These are phyloP conservation scores for Gossypium herbaceum DNA, from an alignment of 345 rosid genomes.

Conservation along the genomic window DNA sequence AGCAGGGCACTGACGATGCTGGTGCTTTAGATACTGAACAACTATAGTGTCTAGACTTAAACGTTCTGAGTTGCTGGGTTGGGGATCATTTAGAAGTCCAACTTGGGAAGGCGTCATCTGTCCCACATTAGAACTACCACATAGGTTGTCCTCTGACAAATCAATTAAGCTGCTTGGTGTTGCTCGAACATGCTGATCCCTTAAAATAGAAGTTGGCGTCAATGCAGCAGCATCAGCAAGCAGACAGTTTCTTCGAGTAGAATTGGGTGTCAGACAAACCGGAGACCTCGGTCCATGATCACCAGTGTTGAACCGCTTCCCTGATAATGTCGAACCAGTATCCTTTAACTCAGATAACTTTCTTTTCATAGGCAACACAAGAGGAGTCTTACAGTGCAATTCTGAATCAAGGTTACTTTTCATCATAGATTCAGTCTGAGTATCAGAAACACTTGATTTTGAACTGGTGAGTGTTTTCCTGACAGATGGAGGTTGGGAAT, in stretches of 20 bases:
- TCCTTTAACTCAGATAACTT: conserved; percentile 73
- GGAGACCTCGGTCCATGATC: conserved; percentile 74
- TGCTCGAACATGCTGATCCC: conserved; percentile 41
- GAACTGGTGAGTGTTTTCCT: conserved; percentile 35
- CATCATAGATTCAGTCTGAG: conserved; percentile 32
- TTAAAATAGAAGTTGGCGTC: conserved; percentile 46
- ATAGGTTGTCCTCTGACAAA: conserved; percentile 46
- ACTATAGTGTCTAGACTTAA: conserved; percentile 79
- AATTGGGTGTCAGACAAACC: conserved; percentile 46
- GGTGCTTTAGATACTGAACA: conserved; percentile 93
- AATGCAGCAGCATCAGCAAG: conserved; percentile 44
- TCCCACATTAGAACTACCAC: conserved; percentile 40
- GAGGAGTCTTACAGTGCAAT: conserved; percentile 61
- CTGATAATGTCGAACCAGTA: conserved; percentile 42
- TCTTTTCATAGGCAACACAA: conserved; percentile 66
- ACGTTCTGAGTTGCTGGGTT: conserved; percentile 61
- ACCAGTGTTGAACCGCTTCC: conserved; percentile 61
- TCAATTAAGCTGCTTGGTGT: conserved; percentile 35
- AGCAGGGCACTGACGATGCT: conserved; percentile 98
- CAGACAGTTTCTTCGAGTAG: conserved; percentile 40
- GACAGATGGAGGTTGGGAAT: conserved; percentile 38
- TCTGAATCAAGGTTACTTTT: conserved; percentile 48
- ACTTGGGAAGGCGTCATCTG: conserved; percentile 48
- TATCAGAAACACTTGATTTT: conserved; percentile 42
- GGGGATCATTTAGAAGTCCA: conserved; percentile 52